Base-by-base conservation (phyloP, 495 filamentous ascomycete genomes). In the Penicillium daleae region DNA sequence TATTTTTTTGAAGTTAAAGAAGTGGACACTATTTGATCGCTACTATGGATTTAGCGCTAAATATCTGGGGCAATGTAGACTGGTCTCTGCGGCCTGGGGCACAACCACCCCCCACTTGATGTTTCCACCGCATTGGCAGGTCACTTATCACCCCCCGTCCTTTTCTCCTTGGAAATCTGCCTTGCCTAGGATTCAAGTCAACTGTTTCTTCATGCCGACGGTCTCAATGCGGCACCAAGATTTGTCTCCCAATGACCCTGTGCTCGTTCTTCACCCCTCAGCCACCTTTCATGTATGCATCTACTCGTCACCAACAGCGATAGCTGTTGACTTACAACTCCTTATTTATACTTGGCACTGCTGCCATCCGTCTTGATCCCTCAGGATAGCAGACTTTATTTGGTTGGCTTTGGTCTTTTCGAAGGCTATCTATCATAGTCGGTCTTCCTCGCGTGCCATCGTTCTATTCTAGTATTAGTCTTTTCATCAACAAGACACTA, bases 121-220 rank as follows among this genome's bases (percentile, higher is more conserved):
- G 39, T 58, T 61, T 62, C 71, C 68, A 70, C 67, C 61, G 63
- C 71, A 65, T 68, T 67, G 62, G 67, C 71, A 70, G 64, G 64
- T 26, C 22, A 35, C 51, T 35, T 33, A 24, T 17, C 49, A 29
- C 29, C 46, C 46, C 46, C 13, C 9, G 2, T 50, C 32, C 59
- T 46, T 63, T 62, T 60, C 58, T 55, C 24, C 55, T 61, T 21
- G 48, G 56, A 68, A 78, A 63, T 78, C 77, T 77, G 77, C 77
- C 77, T 79, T 73, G 74, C 58, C 73, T 62, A n/a, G 74, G 75
- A 67, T 68, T 75, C 63, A 71, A 67, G 60, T 51, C 46, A 51
- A 51, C 64, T 46, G 53, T 65, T 58, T 69, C 61, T 67, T 67
- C 72, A 67, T 58, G 58, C 55, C 59, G 44, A 59, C 66, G 61